Evolutionary conservation across 495 filamentous ascomycete species (phyloP), one percentile per base, ranked within the genome.

Genomic region (Penicillium psychrofluorescens): DNA sequence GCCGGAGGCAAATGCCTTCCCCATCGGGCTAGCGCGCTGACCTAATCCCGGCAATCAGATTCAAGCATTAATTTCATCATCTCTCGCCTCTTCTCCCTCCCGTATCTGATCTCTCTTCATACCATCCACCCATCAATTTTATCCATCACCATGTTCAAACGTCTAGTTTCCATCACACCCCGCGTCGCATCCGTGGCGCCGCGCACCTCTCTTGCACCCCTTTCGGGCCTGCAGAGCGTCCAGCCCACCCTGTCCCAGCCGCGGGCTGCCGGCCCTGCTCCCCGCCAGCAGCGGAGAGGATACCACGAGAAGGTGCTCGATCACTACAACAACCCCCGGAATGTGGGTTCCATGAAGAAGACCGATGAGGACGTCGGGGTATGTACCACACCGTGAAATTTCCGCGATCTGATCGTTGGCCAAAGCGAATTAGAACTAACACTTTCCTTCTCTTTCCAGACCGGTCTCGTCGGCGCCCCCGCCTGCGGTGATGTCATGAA

Each of bases 401-500:
- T 22, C 22, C 22, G 22, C 0, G 22, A 22, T 22, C 22, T 22
- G 22, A 4, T 22, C 4, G 22, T 22, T 22, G 22, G 22, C 4
- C 22, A 22, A 3, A 6, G 0, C 4, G 22, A 22, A 22, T 22
- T 6, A 22, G 6, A 22, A 22, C 22, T 22, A 22, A 22, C 22
- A 22, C 6, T 4, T n/a, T n/a, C 6, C 22, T 3, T 22, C 22
- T 22, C 22, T 22, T 3, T 6, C 22, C 22, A 22, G 47, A 96
- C 94, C 6, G 94, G 94, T 6, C 83, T 99, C 36, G 94, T 98
- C 38, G 92, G 92, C 43, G 92, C 92, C n/a, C 90, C 90, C 38
- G 63, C 63, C 41, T 77, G 86, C 62, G 91, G 92, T 66, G 91
- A 97, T 67, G 91, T 97, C 51, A 99, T 99, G 87, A 95, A 95